These are phyloP conservation scores for Gnomoniopsis smithogilvyi DNA, from an alignment of 2,329 filamentous ascomycete genomes.

Conservation along the genomic window DNA sequence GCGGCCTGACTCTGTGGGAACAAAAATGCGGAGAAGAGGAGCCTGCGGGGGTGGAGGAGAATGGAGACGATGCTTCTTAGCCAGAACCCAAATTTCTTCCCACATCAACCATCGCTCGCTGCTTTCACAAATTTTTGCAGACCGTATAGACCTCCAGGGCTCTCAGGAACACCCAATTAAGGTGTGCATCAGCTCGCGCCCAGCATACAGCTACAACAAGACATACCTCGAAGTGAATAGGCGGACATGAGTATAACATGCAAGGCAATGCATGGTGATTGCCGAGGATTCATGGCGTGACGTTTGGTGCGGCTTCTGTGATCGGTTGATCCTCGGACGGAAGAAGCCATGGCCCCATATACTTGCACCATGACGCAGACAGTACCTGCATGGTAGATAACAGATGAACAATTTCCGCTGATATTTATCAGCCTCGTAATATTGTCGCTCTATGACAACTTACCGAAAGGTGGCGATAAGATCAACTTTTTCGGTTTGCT, in stretches of 20 bases:
- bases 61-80: background rate
- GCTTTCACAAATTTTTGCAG: background rate
- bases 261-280: background rate
- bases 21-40: slow-evolving; percentile 9
- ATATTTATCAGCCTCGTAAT: background rate
- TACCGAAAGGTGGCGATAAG: background rate
- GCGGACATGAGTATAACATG: background rate
- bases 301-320: background rate
- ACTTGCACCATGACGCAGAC: too few species aligned
- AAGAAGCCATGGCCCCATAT: background rate
- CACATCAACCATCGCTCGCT: background rate
- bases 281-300: background rate
- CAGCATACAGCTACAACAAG: background rate
- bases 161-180: too few species aligned
- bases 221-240: background rate
- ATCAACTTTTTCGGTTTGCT: too few species aligned
- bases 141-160: too few species aligned
- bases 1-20: slow-evolving; percentile 11
- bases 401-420: background rate
- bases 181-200: background rate
- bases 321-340: slow-evolving; percentile 2
- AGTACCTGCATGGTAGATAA: background rate
- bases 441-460: background rate
- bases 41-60: background rate
- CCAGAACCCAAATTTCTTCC: background rate